Conservation (phyloP, 768 basidiomycete genomes). For the Collybiopsis luxurians region DNA sequence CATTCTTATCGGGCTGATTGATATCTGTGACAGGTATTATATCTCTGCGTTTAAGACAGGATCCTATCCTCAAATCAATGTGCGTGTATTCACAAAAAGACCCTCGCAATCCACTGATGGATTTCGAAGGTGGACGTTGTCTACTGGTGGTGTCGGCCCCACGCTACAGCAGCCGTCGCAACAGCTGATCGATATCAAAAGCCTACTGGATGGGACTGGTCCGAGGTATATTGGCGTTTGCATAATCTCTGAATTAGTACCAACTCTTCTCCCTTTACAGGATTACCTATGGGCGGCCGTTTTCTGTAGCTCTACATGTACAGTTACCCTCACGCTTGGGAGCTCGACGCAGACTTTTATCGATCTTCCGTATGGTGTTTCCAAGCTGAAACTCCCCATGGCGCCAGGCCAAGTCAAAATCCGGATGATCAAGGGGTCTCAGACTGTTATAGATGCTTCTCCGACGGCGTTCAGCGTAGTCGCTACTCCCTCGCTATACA, state of each 20-base stretch:
- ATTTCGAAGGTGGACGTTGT: constrained; percentile 30
- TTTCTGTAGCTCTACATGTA: constrained; percentile 49
- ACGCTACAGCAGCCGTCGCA: constrained; percentile 47
- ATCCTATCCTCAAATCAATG: constrained; percentile 52
- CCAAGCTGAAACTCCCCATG: constrained; percentile 58
- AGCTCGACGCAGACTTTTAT: constrained; percentile 34
- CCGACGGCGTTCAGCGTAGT: constrained; percentile 41
- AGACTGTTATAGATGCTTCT: constrained; percentile 47
- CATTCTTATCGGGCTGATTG: no score
- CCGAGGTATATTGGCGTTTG: constrained; percentile 36
- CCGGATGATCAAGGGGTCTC: constrained; percentile 35
- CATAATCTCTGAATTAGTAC: neutral
- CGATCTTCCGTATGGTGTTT: constrained; percentile 49
- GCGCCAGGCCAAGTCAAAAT: constrained; percentile 17
- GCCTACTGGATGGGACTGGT: constrained; percentile 50
- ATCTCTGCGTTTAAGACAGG: constrained; percentile 70
- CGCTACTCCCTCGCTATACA: constrained; percentile 38
- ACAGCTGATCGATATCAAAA: constrained; percentile 41
- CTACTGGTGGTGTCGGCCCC: constrained; percentile 65
- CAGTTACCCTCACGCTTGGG: constrained; percentile 49
- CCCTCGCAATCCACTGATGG: constrained; percentile 18
- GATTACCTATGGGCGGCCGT: constrained; percentile 69
- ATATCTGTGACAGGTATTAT: constrained; percentile 42
- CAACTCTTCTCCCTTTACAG: constrained; percentile 20
- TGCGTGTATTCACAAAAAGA: no score